Conservation (phyloP, 768 basidiomycete species). For the Psilocybe subaeruginosa region DNA sequence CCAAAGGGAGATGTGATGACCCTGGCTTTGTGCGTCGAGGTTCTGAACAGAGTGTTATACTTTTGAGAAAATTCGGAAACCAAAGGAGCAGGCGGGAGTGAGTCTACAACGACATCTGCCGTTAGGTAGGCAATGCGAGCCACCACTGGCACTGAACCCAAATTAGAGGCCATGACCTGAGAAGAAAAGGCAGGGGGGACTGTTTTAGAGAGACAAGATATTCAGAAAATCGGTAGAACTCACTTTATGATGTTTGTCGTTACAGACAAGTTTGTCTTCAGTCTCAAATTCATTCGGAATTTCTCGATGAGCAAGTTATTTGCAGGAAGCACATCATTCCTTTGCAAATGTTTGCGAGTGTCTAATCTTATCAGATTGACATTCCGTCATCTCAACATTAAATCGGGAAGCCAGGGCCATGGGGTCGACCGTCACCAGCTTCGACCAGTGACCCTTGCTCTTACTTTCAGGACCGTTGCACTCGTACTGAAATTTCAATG, state of each 20-base stretch:
- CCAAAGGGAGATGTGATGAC: constrained; percentile 58
- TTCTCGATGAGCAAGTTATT: constrained; percentile 31
- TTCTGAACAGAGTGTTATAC: constrained; percentile 37
- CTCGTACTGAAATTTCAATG: no score
- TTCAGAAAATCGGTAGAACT: not conserved
- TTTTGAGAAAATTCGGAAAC: constrained; percentile 45
- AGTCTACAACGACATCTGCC: constrained; percentile 68
- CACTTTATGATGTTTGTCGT: constrained; percentile 13
- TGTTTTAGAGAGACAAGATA: not conserved
- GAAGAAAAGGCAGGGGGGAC: constrained; percentile 4
- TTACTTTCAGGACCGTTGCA: no score
- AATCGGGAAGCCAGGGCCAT: not conserved
- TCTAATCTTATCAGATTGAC: constrained; percentile 20
- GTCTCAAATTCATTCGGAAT: constrained; percentile 18
- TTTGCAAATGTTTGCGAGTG: constrained; percentile 38
- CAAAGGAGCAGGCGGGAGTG: constrained; percentile 44
- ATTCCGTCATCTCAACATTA: not conserved
- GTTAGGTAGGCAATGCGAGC: constrained; percentile 73
- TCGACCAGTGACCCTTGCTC: not conserved
- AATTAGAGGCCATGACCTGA: constrained; percentile 27
- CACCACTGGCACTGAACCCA: constrained; percentile 41
- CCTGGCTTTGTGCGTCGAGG: constrained; percentile 40
- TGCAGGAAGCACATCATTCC: constrained; percentile 43
- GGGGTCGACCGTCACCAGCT: no score
- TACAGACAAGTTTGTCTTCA: not conserved